Conservation (phyloP, 257 asterid genomes). For the Nicotiana knightiana region DNA sequence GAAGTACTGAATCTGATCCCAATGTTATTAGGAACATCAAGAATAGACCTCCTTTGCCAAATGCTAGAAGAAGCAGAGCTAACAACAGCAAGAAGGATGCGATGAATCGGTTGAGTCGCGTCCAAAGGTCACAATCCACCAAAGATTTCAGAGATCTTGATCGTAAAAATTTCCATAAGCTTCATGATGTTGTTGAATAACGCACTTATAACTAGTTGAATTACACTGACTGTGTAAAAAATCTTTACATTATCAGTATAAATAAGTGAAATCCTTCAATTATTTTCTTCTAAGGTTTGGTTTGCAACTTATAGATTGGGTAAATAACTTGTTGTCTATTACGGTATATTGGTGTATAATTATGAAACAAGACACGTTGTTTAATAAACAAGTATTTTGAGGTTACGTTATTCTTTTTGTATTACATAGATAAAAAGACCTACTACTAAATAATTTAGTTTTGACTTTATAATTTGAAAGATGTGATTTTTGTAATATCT, state of each 20-base stretch:
- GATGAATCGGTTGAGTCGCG: constrained; percentile 25
- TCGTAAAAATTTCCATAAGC: constrained; percentile 25
- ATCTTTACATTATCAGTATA: not conserved
- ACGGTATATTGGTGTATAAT: not conserved
- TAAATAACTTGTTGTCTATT: not conserved
- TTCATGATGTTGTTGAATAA: constrained; percentile 24
- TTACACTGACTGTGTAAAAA: not conserved
- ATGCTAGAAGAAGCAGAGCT: constrained; percentile 17
- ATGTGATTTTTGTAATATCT: not conserved
- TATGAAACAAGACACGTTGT: not conserved
- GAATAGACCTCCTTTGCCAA: constrained; percentile 42
- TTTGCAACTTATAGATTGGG: not conserved
- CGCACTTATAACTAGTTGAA: not conserved
- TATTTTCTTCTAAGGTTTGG: not conserved
- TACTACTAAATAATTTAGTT: not conserved
- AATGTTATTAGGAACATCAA: constrained; percentile 27
- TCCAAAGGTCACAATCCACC: constrained; percentile 51
- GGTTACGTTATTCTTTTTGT: not conserved
- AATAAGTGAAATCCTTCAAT: not conserved
- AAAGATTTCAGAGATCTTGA: constrained; percentile 37
- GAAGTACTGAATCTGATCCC: constrained; percentile 29
- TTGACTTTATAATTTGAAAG: not conserved
- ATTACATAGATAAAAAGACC: not conserved
- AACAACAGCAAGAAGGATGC: constrained; percentile 18
- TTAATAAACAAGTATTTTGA: not conserved